These are phyloP conservation scores for Rhodotorula sphaerocarpa DNA, from an alignment of 768 basidiomycete genomes.

Conservation along the genomic window DNA sequence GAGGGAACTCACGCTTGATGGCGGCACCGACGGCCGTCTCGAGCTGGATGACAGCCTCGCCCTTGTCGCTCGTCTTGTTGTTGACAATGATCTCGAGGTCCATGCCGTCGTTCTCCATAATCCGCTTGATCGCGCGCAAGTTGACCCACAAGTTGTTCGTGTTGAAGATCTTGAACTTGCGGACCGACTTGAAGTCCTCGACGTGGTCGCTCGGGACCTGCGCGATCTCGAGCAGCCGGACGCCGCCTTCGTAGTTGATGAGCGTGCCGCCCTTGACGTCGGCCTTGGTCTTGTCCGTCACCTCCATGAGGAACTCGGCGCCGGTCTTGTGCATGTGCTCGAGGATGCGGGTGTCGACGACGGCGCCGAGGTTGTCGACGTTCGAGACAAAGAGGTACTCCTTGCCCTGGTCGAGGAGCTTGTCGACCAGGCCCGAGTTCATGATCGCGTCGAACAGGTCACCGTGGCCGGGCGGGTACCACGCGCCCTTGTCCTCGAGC, in stretches of 20 bases:
- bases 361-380: conserved; percentile 90
- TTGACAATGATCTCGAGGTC: conserved; percentile 94
- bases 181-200: conserved; percentile 80
- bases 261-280: conserved; percentile 56
- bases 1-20: conserved; percentile 52
- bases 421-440: conserved; percentile 84
- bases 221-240: conserved; percentile 84
- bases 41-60: conserved; percentile 76
- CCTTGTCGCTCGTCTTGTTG: conserved; percentile 71
- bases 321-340: conserved; percentile 69
- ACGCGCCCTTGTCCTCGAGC: conserved; percentile 75
- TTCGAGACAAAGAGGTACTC: conserved; percentile 97
- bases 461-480: conserved; percentile 95
- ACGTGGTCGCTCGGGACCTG: conserved; percentile 89
- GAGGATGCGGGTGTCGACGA: conserved; percentile 68
- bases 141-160: conserved; percentile 44
- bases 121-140: conserved; percentile 67
- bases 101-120: conserved; percentile 76
- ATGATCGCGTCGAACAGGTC: conserved; percentile 87
- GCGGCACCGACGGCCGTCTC: conserved; percentile 91
- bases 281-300: conserved; percentile 94
- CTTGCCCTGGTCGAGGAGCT: conserved; percentile 80
- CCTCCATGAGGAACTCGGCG: conserved; percentile 56
- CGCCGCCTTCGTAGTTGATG: conserved; percentile 57
- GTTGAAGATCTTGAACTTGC: conserved; percentile 91